Evolutionary conservation across 2,329 filamentous ascomycete genomes (phyloP).

Genomic region (Leptographium procerum): DNA sequence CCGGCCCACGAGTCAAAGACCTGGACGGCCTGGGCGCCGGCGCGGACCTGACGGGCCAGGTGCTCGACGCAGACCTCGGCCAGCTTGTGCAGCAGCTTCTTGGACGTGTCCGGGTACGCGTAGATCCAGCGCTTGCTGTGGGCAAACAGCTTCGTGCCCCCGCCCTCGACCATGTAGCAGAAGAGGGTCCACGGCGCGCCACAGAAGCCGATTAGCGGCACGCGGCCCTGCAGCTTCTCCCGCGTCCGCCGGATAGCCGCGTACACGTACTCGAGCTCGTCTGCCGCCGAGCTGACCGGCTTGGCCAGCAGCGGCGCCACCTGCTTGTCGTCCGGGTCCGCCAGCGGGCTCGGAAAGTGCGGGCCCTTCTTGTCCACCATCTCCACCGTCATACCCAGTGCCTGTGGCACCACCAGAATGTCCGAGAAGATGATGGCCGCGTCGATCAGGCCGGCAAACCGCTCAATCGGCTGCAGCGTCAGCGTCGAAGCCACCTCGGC

Average conservation of each 20-base stretch:
- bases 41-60: conserved; percentile 80
- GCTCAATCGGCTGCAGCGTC: conserved; percentile 89
- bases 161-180: conserved; percentile 98
- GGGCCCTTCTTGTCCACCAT: conserved; percentile 98
- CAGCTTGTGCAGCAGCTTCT: conserved; percentile 79
- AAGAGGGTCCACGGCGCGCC: conserved; percentile 94
- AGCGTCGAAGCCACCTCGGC: conserved; percentile 88
- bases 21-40: conserved; percentile 87
- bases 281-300: conserved; percentile 66
- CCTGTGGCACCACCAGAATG: conserved; percentile 94
- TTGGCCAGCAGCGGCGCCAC: conserved; percentile 66
- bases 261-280: conserved; percentile 88
- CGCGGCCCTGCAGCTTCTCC: conserved; percentile 74
- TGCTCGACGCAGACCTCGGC: conserved; percentile 92
- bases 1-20: conserved; percentile 98
- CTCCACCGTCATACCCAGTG: conserved; percentile 95
- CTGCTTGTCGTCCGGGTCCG: conserved; percentile 69
- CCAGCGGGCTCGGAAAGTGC: conserved; percentile 79
- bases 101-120: conserved; percentile 69
- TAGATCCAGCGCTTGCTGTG: conserved; percentile 96
- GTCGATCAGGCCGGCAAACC: conserved; percentile 81
- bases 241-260: conserved; percentile 86
- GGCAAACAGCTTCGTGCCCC: conserved; percentile 88
- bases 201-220: conserved; percentile 92
- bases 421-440: conserved; percentile 98